A percentile compares a stretch with the other conserved stretches of the same genome.
These are phyloP conservation scores for Filosporella fistucella DNA, from an alignment of 495 filamentous ascomycete genomes.

Conservation along the genomic window DNA sequence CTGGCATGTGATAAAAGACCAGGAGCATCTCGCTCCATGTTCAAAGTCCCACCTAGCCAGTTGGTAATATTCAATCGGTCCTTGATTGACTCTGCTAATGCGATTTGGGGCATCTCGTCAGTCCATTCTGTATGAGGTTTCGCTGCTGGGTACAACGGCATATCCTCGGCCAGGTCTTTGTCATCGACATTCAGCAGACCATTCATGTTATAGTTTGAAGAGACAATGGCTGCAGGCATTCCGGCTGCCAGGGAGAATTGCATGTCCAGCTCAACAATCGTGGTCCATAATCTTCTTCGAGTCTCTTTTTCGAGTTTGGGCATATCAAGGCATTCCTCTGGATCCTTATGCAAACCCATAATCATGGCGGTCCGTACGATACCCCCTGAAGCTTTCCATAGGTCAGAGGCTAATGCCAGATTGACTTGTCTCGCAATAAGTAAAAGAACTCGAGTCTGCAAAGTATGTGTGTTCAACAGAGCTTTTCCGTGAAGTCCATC, in stretches of 20 bases:
- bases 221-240: slow-evolving; percentile 37
- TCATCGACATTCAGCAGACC: slow-evolving; percentile 18
- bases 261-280: slow-evolving; percentile 38
- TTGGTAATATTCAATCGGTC: slow-evolving; percentile 10
- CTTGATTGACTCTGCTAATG: slow-evolving; percentile 7
- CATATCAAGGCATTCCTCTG: slow-evolving; percentile 16
- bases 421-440: slow-evolving; percentile 9
- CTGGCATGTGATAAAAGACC: slow-evolving; percentile 6
- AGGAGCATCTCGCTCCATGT: slow-evolving; percentile 9
- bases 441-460: slow-evolving; percentile 13
- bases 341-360: slow-evolving; percentile 21
- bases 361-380: slow-evolving; percentile 17
- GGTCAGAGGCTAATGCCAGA: not conserved
- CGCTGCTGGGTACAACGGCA: slow-evolving; percentile 13
- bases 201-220: slow-evolving; percentile 31
- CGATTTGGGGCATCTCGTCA: slow-evolving; percentile 15
- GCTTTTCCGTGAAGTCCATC: slow-evolving; percentile 10
- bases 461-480: slow-evolving; percentile 1
- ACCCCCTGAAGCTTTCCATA: slow-evolving; percentile 14
- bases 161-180: slow-evolving; percentile 11
- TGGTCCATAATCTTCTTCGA: slow-evolving; percentile 39
- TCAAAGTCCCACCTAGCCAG: slow-evolving; percentile 6
- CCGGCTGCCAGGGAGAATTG: slow-evolving; percentile 34
- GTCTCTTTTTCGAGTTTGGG: slow-evolving; percentile 32
- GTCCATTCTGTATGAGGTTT: slow-evolving; percentile 8